Evolutionary conservation across 805 yeast genomes (phyloP).

Genomic region (Starmerella floricola): DNA sequence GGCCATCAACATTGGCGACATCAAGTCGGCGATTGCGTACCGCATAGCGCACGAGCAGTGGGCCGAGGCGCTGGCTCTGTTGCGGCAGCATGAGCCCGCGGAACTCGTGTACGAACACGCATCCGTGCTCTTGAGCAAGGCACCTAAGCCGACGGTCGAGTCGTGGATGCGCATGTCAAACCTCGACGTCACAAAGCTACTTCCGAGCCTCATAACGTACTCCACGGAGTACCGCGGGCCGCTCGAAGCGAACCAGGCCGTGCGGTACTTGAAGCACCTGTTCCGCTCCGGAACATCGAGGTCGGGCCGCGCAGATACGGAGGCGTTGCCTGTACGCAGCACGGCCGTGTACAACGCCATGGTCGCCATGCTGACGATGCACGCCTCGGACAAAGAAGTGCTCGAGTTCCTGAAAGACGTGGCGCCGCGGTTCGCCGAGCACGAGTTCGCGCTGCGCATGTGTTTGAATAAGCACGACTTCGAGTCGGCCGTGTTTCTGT

Average conservation of each 20-base stretch:
- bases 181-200: slow-evolving; percentile 48
- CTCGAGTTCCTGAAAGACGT: slow-evolving; percentile 40
- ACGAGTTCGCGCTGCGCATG: slow-evolving; percentile 62
- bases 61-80: slow-evolving; percentile 52
- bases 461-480: slow-evolving; percentile 49
- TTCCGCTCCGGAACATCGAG: slow-evolving; percentile 23
- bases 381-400: slow-evolving; percentile 33
- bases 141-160: slow-evolving; percentile 58
- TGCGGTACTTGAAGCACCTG: slow-evolving; percentile 49
- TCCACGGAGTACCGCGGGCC: slow-evolving; percentile 33
- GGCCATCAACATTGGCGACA: slow-evolving; percentile 58
- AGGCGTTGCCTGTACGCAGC: slow-evolving; percentile 26
- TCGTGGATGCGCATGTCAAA: slow-evolving; percentile 55
- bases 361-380: slow-evolving; percentile 47
- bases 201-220: slow-evolving; percentile 68
- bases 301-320: background rate
- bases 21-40: slow-evolving; percentile 52
- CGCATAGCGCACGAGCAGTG: slow-evolving; percentile 62
- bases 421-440: slow-evolving; percentile 28
- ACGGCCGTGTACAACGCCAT: slow-evolving; percentile 55
- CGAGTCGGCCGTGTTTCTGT: slow-evolving; percentile 61
- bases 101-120: slow-evolving; percentile 55
- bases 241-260: slow-evolving; percentile 46
- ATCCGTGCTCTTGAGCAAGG: slow-evolving; percentile 51
- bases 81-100: slow-evolving; percentile 31